Conservation (phyloP, 768 basidiomycete genomes). For the Macrolepiota dolichaula region DNA sequence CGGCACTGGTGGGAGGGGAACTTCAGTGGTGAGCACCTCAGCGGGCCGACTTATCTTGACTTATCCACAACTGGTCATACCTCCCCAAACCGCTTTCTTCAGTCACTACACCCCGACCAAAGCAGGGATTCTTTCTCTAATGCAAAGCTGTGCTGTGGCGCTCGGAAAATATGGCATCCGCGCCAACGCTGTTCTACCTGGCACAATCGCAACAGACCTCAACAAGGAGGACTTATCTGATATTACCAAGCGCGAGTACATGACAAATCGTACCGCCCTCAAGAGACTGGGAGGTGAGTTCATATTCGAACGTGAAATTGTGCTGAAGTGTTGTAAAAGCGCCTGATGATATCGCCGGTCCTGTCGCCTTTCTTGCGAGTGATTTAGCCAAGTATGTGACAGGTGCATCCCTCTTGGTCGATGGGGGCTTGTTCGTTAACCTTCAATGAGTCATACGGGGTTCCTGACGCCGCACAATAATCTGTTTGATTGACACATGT, state of each 20-base stretch:
- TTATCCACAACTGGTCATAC: not conserved
- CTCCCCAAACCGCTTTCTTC: not conserved
- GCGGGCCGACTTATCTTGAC: not conserved
- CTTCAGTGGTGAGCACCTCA: conserved; percentile 48
- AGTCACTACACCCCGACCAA: conserved; percentile 81
- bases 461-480: conserved; percentile 1
- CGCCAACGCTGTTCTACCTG: conserved; percentile 69
- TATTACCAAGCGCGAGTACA: conserved; percentile 53
- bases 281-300: conserved; percentile 60
- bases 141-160: conserved; percentile 78
- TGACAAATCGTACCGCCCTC: conserved; percentile 61
- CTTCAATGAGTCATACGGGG: conserved; percentile 43
- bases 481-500: not conserved
- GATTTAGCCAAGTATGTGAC: conserved; percentile 71
- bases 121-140: conserved; percentile 72
- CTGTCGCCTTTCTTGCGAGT: conserved; percentile 70
- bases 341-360: conserved; percentile 72
- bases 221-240: conserved; percentile 73
- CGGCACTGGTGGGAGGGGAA: conserved; percentile 74
- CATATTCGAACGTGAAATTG: not conserved
- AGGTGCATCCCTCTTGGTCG: conserved; percentile 61
- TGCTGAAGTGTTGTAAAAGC: conserved; percentile 23
- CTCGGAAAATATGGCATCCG: conserved; percentile 75
- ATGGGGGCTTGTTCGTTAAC: conserved; percentile 75
- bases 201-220: conserved; percentile 75